These are phyloP conservation scores for Colletotrichum karsti DNA, from an alignment of 2,329 filamentous ascomycete species.

Conservation along the genomic window DNA sequence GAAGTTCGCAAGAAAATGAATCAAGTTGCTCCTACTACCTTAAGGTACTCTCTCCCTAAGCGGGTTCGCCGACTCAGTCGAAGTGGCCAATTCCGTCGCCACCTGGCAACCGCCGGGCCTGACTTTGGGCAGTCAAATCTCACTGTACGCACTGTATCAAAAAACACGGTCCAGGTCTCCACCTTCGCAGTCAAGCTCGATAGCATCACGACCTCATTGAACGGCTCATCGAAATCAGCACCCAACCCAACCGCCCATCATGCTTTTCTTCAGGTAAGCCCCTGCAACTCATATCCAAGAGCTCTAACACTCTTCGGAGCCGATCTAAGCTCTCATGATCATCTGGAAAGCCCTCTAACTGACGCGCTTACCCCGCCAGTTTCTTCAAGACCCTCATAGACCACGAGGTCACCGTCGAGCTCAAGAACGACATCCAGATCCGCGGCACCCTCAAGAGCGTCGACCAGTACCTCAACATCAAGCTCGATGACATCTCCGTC, in stretches of 20 bases:
- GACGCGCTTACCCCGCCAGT: constrained; percentile 52
- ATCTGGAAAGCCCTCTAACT: background rate
- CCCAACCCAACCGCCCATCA: constrained; percentile 36
- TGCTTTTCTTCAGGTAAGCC: constrained; percentile 56
- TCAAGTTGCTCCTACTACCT: background rate
- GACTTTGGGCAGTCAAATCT: no score
- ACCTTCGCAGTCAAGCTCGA: constrained; percentile 10
- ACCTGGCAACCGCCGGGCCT: background rate
- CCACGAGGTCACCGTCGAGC: constrained; percentile 95
- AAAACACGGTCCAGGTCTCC: background rate
- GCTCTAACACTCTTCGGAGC: background rate
- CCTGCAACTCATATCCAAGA: background rate
- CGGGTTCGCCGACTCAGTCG: constrained; percentile 2
- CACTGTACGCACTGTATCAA: background rate
- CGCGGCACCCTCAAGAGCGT: constrained; percentile 95
- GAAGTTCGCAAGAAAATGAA: background rate
- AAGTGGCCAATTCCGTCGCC: constrained; percentile 1
- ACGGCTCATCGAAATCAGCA: constrained; percentile 14
- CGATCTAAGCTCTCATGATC: background rate
- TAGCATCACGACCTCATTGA: constrained; percentile 18
- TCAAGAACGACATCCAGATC: constrained; percentile 99
- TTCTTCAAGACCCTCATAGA: constrained; percentile 99
- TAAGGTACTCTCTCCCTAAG: constrained; percentile 1
- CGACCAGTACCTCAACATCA: constrained; percentile 99
- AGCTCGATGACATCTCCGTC: constrained; percentile 93